These are phyloP conservation scores for Neonectria sp. DNA, from an alignment of 2,329 filamentous ascomycete species.

Conservation along the genomic window DNA sequence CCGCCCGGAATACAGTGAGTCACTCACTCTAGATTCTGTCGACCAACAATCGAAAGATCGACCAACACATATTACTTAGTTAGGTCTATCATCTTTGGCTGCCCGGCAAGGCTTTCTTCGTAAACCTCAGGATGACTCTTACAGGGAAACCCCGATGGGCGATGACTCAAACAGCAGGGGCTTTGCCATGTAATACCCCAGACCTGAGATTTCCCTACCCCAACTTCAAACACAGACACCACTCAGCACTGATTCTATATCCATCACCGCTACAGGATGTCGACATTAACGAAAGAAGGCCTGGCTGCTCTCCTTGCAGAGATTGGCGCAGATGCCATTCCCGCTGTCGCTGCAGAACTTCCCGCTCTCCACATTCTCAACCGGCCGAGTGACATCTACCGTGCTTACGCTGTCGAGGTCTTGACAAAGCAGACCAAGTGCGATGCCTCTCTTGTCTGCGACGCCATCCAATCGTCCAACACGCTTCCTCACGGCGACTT, in stretches of 20 bases:
- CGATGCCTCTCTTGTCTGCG: neutral
- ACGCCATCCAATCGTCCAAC: neutral
- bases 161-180: neutral
- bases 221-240: neutral
- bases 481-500: slow-evolving; percentile 15
- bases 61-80: neutral
- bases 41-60: neutral
- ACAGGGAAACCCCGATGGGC: neutral
- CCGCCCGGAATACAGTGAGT: too few relatives aligned
- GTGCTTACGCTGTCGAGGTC: neutral
- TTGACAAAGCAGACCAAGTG: neutral
- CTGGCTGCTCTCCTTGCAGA: neutral
- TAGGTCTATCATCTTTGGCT: too few relatives aligned
- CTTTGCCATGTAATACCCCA: neutral
- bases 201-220: neutral
- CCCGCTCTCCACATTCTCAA: neutral
- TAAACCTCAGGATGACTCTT: neutral
- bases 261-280: neutral
- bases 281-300: neutral
- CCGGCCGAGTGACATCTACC: neutral
- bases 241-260: neutral
- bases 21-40: too few relatives aligned
- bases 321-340: neutral
- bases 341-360: neutral
- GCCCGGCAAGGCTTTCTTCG: too few relatives aligned